Base-by-base conservation (phyloP, 148 eudicot genomes). In the Camellia granthamiana region DNA sequence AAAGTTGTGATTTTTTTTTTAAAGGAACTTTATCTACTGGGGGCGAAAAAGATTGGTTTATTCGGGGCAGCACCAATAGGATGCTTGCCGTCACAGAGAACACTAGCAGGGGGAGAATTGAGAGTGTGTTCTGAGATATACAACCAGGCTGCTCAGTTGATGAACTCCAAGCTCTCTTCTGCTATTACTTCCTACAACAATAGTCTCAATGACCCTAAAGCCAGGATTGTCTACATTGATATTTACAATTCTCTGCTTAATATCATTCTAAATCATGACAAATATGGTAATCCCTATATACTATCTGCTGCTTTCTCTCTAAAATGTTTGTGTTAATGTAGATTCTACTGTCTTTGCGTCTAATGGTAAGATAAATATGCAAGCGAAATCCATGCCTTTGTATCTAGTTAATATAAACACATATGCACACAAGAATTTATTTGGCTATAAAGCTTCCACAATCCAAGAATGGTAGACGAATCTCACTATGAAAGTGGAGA, bases 51-150 rank as follows among this genome's bases (percentile, higher is more conserved):
- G 78, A 72, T 90, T 4, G 86, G 72, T 4, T 58, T 87, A 19
- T 90, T 90, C 52, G 74, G 89, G 21, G 82, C 83, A 64, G 88
- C 93, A 4, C 90, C 93, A 2, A 78, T 88, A 46, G 93, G 91
- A 10, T 88, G 91, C 65, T 80, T 90, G 75, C 91, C 91, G 6
- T 82, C 90, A 11, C 85, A 87, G 51, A 87, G 91, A 84, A 90
- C 93, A 0, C 23, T 90, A 0, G 88, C 63, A 7, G 91, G 91
- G 12, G 88, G 90, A 19, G 13, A 43, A 6, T 1, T 58, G 18
- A 82, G 93, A 52, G 71, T 38, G n/a, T 90, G 93, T 71, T 78
- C 69, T 0, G 81, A 81, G 23, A 18, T 76, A 3, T 66, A 84
- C 69, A 90, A 90, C 68, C 66, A 84, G 72, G 87, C 78, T 1